Percentiles rank a stretch among this genome's conserved stretches.
Evolutionary conservation across 2,329 filamentous ascomycete species (phyloP).

Genomic region (Scopulariopsis brevicaulis): DNA sequence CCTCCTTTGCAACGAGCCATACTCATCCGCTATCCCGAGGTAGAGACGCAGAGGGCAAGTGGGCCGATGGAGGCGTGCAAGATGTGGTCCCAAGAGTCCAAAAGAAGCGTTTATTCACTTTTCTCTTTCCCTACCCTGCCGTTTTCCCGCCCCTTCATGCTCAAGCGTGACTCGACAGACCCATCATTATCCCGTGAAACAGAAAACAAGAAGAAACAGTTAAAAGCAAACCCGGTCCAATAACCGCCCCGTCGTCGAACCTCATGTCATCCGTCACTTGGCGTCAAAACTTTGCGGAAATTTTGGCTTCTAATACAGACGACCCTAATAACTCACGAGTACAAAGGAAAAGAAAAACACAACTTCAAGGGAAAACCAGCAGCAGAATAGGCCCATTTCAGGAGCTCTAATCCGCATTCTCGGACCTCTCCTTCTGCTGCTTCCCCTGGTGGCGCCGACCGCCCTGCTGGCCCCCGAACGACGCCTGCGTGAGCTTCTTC

Average conservation of each 20-base stretch:
- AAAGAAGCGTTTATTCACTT: background rate
- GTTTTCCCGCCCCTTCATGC: background rate
- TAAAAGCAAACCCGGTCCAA: background rate
- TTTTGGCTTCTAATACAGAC: background rate
- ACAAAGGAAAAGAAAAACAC: background rate
- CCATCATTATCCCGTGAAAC: slow-evolving; percentile 3
- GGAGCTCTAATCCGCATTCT: slow-evolving; percentile 42
- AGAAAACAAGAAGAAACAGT: slow-evolving; percentile 20
- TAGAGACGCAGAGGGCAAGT: too few species aligned
- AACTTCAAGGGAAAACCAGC: background rate
- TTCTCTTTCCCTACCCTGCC: background rate
- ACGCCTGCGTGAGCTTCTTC: slow-evolving; percentile 44
- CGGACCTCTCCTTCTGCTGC: slow-evolving; percentile 33
- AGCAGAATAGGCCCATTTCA: background rate
- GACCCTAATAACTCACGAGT: background rate
- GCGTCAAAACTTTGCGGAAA: background rate
- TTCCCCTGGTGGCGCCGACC: slow-evolving; percentile 14
- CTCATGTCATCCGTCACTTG: background rate
- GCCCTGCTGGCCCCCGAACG: slow-evolving; percentile 19
- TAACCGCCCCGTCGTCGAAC: background rate
- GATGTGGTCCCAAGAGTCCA: background rate
- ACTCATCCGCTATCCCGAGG: too few species aligned
- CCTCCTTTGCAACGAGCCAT: too few species aligned
- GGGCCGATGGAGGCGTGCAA: too few species aligned
- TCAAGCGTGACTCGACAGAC: background rate